phyloP scores from a whole-genome alignment of 2,329 filamentous ascomycete genomes.

The Colletotrichum godetiae region DNA sequence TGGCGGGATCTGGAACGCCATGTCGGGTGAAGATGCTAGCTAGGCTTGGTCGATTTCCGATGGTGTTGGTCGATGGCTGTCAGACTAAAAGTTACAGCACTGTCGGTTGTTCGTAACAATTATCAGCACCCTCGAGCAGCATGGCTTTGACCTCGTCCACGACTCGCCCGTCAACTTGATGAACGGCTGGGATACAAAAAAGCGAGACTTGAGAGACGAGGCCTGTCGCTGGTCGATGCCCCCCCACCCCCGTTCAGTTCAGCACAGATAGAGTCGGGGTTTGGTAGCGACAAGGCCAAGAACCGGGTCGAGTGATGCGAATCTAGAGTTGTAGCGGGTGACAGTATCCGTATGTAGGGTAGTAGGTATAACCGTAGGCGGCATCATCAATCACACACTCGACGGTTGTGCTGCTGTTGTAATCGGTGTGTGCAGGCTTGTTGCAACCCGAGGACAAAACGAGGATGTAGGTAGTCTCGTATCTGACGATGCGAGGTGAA shows the following conservation, averaged over 20 bases:
- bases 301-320: neutral
- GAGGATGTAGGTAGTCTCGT: neutral
- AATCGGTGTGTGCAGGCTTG: neutral
- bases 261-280: slow-evolving; percentile 1
- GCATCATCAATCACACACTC: neutral
- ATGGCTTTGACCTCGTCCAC: slow-evolving; percentile 21
- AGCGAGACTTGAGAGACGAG: neutral
- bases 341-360: neutral
- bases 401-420: neutral
- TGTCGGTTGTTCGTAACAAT: neutral
- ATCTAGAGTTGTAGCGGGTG: slow-evolving; percentile 7
- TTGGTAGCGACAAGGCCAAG: slow-evolving; percentile 5
- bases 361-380: neutral
- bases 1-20: slow-evolving; percentile 13
- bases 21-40: slow-evolving; percentile 9
- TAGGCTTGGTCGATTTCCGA: neutral
- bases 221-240: neutral
- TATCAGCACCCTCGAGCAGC: neutral
- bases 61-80: neutral
- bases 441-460: neutral
- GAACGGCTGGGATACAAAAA: neutral
- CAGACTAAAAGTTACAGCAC: neutral
- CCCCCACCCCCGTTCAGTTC: neutral
- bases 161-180: neutral
- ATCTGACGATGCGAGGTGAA: slow-evolving; percentile 1